phyloP scores from a whole-genome alignment of 768 basidiomycete genomes.

The Termitomyces eurrhizus region DNA sequence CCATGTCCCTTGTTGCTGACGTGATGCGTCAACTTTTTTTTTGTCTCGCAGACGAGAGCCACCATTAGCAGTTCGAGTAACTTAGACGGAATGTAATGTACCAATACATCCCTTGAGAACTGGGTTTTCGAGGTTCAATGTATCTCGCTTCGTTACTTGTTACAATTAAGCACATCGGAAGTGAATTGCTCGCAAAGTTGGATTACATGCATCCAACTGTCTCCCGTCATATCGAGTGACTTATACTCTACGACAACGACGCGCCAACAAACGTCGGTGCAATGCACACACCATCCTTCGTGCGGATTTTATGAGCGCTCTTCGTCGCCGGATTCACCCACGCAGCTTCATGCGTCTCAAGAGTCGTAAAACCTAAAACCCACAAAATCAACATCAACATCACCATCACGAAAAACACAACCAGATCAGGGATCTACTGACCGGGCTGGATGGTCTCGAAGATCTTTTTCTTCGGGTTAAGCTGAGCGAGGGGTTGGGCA shows the following conservation, averaged over 20 bases:
- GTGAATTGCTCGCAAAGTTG: neutral
- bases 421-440: conserved; percentile 20
- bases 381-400: neutral
- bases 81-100: conserved; percentile 5
- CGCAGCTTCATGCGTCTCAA: conserved; percentile 83
- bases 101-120: conserved; percentile 6
- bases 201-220: too few species aligned
- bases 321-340: conserved; percentile 88
- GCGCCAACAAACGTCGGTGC: conserved; percentile 85
- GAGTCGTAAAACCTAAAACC: conserved; percentile 74
- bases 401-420: neutral
- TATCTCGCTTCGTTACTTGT: neutral
- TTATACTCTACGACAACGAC: conserved; percentile 69
- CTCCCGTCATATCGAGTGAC: neutral
- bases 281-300: conserved; percentile 76
- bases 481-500: conserved; percentile 67
- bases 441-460: conserved; percentile 97
- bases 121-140: conserved; percentile 9
- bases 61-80: neutral
- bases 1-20: neutral
- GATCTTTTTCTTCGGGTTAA: conserved; percentile 99
- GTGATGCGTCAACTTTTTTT: neutral
- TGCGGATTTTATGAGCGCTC: conserved; percentile 79
- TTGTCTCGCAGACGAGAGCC: conserved; percentile 5
- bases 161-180: neutral